Percentiles rank a stretch among this genome's conserved stretches.
These are phyloP conservation scores for Tuber calosporum DNA, from an alignment of 495 filamentous ascomycete species.

Conservation along the genomic window DNA sequence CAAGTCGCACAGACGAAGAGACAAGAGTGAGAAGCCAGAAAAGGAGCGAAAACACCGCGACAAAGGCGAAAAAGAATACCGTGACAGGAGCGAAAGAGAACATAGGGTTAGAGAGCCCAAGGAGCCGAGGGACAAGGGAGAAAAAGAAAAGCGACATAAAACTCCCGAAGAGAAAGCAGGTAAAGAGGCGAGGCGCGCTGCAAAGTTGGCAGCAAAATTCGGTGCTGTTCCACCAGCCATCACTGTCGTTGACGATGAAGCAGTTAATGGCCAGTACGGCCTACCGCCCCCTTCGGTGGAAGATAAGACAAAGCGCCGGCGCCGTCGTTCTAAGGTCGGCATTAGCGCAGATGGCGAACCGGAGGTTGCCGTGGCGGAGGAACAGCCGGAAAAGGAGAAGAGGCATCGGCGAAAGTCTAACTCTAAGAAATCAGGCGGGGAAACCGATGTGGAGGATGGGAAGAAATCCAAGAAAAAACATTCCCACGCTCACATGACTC, in stretches of 20 bases:
- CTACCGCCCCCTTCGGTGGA: constrained; percentile 15
- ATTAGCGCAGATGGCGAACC: constrained; percentile 13
- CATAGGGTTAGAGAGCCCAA: constrained; percentile 18
- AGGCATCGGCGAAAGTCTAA: constrained; percentile 19
- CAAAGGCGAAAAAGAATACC: constrained; percentile 15
- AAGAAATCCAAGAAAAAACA: constrained; percentile 28
- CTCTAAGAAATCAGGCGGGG: constrained; percentile 15
- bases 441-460: constrained; percentile 18
- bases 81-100: constrained; percentile 21
- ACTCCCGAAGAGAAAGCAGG: constrained; percentile 32
- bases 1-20: constrained; percentile 31
- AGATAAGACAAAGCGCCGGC: constrained; percentile 18
- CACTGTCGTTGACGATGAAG: constrained; percentile 12
- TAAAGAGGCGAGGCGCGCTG: constrained; percentile 24
- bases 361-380: constrained; percentile 15
- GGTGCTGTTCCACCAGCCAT: constrained; percentile 18
- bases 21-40: constrained; percentile 16
- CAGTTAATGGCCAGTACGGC: constrained; percentile 20
- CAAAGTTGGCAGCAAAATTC: constrained; percentile 24
- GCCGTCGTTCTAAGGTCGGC: constrained; percentile 14
- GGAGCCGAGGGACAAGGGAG: constrained; percentile 21
- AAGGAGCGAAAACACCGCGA: constrained; percentile 32
- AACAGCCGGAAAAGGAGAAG: constrained; percentile 28
- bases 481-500: constrained; percentile 24
- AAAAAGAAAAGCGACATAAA: constrained; percentile 25